Evolutionary conservation across 2,329 filamentous ascomycete species (phyloP).

Genomic region (Claviceps sp.): DNA sequence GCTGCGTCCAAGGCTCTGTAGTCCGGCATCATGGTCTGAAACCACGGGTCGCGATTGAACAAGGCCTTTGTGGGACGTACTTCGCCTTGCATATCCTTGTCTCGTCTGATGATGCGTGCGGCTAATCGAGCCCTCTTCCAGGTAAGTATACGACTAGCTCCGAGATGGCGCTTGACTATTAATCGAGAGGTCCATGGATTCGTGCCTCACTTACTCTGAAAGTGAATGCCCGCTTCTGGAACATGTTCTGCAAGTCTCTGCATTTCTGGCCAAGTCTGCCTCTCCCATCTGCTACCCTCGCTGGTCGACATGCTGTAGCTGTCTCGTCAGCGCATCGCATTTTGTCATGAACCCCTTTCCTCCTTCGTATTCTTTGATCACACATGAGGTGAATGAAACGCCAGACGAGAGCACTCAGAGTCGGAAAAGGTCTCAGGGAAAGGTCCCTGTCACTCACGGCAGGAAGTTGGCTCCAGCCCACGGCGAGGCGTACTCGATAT

Average conservation of each 20-base stretch:
- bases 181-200: background rate
- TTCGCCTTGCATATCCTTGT: conserved; percentile 41
- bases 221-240: conserved; percentile 69
- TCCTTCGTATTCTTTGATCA: background rate
- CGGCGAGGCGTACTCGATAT: conserved; percentile 79
- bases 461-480: conserved; percentile 77
- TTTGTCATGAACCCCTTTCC: background rate
- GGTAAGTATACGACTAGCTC: background rate
- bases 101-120: conserved; percentile 36
- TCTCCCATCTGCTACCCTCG: conserved; percentile 42
- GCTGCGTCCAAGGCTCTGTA: conserved; percentile 46
- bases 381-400: too few species aligned
- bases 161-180: background rate
- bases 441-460: conserved; percentile 38
- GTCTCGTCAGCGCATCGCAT: background rate
- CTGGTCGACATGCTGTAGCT: conserved; percentile 29
- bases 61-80: conserved; percentile 45
- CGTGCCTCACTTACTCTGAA: conserved; percentile 46
- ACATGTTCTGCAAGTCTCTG: conserved; percentile 43
- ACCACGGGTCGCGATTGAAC: conserved; percentile 57
- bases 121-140: conserved; percentile 21
- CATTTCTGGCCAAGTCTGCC: conserved; percentile 50
- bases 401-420: too few species aligned
- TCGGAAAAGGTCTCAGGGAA: too few species aligned
- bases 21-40: conserved; percentile 56